Conservation (phyloP, 805 yeast species). For the Hanseniaspora hatyaiensis region DNA sequence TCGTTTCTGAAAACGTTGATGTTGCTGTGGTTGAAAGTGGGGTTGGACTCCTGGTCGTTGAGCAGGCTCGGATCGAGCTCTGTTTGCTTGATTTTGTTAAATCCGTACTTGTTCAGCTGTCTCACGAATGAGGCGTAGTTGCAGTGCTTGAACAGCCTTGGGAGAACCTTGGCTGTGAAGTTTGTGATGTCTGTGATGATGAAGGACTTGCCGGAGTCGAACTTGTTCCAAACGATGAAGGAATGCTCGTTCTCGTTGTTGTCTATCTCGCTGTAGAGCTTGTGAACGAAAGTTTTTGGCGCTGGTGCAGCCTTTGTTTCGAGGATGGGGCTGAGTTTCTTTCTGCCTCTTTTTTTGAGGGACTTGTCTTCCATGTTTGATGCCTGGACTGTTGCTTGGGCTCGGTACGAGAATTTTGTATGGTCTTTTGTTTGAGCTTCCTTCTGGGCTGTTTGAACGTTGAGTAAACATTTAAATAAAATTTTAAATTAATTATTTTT, state of each 20-base stretch:
- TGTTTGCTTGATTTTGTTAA: conserved; percentile 83
- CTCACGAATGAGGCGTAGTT: conserved; percentile 92
- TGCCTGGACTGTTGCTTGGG: neutral
- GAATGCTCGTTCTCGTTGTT: neutral
- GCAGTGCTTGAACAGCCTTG: conserved; percentile 86
- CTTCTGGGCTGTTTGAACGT: no score
- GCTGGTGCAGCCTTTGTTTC: neutral
- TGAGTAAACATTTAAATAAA: no score
- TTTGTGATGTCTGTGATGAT: conserved; percentile 83
- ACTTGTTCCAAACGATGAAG: conserved; percentile 21
- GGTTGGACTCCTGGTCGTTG: conserved; percentile 24
- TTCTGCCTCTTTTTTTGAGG: neutral
- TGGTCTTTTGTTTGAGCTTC: no score
- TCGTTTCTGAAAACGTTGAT: conserved; percentile 73
- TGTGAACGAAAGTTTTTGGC: conserved; percentile 4
- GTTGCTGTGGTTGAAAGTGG: conserved; percentile 67
- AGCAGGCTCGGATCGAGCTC: conserved; percentile 44
- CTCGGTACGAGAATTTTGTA: no score
- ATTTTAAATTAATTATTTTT: no score
- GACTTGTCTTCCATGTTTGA: neutral
- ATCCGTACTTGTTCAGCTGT: conserved; percentile 91
- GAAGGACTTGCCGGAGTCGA: conserved; percentile 71
- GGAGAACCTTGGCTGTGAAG: conserved; percentile 77
- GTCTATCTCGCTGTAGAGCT: conserved; percentile 26
- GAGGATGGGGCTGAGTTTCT: neutral